Base-by-base conservation (phyloP, 2,329 filamentous ascomycete species). In the Colletotrichum phormii region DNA sequence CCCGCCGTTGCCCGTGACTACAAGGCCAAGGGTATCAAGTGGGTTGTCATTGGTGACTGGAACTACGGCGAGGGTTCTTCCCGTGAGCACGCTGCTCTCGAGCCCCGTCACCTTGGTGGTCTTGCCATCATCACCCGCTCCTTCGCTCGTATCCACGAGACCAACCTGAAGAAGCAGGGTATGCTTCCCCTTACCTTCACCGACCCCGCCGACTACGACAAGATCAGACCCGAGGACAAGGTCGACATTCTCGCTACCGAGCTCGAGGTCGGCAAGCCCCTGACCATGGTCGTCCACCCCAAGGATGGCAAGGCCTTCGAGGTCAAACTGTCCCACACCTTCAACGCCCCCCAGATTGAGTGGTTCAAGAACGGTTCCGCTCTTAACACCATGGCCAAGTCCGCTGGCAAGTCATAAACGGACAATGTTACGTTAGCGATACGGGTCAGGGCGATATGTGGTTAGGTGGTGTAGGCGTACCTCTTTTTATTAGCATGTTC, bases 141-240 rank as follows among this genome's bases (percentile, higher is more conserved):
- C 76, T 99, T 99, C 83, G 97, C 97, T 81, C 97, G 97, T 93
- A 99, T 99, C 82, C 97, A 99, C 90, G 97, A 99, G 90, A 99
- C 97, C 89, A 99, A 99, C 91, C 87, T 99, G 89, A 99, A 99
- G 94, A 99, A 99, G 93, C 97, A 99, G 91, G 97, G 97, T 87
- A 98, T 99, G 96, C 94, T 99, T 87, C 97, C 97, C 80, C 90
- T 99, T 77, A 98, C 95, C 80, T 99, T 99, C 88, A 86, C 91
- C 71, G 92, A 98, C 82, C 96, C 96, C 70, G 96, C 93, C 83
- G 97, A 99, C 86, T 99, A 99, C 86, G 97, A 99, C 85, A 97
- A 94, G 91, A 95, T 99, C 85, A 91, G 93, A 83, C 94, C 95
- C 77, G 92, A 97, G 74, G 97, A 98, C 89, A 95, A 93, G 87